Conservation (phyloP, 805 yeast species). For the Saturnispora kantuleensis region DNA sequence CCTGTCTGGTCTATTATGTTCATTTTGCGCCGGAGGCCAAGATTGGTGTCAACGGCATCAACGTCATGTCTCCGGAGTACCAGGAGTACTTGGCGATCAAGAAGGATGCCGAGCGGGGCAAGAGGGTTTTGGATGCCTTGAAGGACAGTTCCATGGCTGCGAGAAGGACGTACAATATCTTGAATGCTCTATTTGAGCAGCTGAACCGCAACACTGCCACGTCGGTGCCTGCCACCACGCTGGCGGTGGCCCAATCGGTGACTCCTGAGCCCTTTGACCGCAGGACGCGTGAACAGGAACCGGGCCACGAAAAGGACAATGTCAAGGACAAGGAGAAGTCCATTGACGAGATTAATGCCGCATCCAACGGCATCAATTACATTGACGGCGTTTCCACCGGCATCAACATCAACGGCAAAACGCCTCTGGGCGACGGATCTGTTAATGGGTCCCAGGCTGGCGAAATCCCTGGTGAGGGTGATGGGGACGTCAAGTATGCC, state of each 20-base stretch:
- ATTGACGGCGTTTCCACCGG: constrained; percentile 29
- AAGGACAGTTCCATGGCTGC: constrained; percentile 75
- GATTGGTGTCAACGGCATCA: constrained; percentile 3
- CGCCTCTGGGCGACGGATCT: neutral
- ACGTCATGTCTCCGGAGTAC: constrained; percentile 30
- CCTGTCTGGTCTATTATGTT: constrained; percentile 73
- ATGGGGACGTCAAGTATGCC: constrained; percentile 34
- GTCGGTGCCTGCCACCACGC: neutral
- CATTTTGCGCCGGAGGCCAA: constrained; percentile 36
- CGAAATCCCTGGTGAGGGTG: neutral
- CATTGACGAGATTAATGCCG: constrained; percentile 2
- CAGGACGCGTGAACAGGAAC: too few species aligned
- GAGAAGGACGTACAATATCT: constrained; percentile 64
- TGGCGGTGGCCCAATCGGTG: too few species aligned
- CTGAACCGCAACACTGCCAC: constrained; percentile 62
- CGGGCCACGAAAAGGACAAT: too few species aligned
- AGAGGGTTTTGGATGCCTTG: constrained; percentile 57
- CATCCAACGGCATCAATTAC: constrained; percentile 24
- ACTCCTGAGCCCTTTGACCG: too few species aligned
- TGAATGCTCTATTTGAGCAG: constrained; percentile 73
- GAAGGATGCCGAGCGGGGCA: constrained; percentile 75
- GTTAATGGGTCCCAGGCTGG: neutral
- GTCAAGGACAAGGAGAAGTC: neutral
- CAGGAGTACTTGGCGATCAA: constrained; percentile 49
- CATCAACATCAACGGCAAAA: constrained; percentile 16